Base-by-base conservation (phyloP, 331 rosid species). In the Dryas integrifolia region DNA sequence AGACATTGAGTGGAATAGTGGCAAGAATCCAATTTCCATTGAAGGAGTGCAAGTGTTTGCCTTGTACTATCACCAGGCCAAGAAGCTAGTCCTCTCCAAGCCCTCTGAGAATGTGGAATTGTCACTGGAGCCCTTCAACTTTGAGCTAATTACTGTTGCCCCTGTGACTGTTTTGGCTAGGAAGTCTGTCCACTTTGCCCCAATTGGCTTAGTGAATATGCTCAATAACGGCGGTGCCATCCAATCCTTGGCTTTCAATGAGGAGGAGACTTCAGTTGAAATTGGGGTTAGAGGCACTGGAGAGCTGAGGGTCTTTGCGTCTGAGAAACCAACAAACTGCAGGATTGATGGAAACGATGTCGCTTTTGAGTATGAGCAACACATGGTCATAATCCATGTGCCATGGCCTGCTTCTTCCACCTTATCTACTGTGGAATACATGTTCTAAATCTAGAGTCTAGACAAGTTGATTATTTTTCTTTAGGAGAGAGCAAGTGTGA, bases 151-250 rank as follows among this genome's bases (percentile, higher is more conserved):
- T 4, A 84, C 89, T 0, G 85, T 91, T 30, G 80, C 92, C 0
- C 96, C 97, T 0, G 79, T 94, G 76, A 79, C 85, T 14, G 21
- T 68, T 3, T 74, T 89, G 65, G 39, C 70, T 24, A 43, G 40
- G 21, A 86, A 82, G 39, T 56, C 80, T 0, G 70, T 91, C 18
- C 82, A 83, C 4, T 89, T 94, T 73, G 89, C 97, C 9, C 92
- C 93, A 2, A 88, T 94, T 68, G 97, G 97, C 15, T 70, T 94
- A 59, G 90, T 85, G 56, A 91, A 91, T 66, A 89, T 94, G 98
- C 85, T 91, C 1, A 91, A 94, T 81, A 89, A 80, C 2, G 96
- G 98, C 4, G 97, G 96, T 7, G 97, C 97, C 58, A 61, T 94
- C 53, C 89, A 86, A 48, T 82, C 92, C 0, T 52, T 93, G 65